A percentile compares a stretch with the other conserved stretches of the same genome.
Evolutionary conservation across 768 basidiomycete species (phyloP).

Genomic region (Podaxis pistillaris): DNA sequence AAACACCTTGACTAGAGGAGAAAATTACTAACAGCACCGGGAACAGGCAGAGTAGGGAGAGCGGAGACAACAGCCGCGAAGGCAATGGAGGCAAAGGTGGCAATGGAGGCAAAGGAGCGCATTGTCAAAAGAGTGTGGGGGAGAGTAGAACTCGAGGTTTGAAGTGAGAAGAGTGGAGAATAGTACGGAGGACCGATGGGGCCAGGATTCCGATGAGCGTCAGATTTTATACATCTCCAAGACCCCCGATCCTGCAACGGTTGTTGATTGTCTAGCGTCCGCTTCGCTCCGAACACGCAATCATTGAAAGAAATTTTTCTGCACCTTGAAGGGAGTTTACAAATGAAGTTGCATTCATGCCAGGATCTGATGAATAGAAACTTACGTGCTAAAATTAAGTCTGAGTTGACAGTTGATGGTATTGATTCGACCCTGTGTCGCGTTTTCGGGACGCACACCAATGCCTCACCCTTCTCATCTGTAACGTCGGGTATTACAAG

Average conservation of each 20-base stretch:
- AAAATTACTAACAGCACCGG: not conserved
- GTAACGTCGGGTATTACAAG: not conserved
- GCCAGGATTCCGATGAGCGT: not conserved
- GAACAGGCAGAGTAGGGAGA: conserved; percentile 6
- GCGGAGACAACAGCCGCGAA: conserved; percentile 3
- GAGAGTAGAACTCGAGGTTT: conserved; percentile 17
- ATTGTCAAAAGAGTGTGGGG: conserved; percentile 11
- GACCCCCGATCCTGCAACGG: conserved; percentile 2
- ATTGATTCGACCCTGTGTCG: not conserved
- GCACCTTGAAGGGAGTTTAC: not conserved
- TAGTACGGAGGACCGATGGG: not conserved
- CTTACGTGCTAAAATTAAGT: conserved; percentile 4
- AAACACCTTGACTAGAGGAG: not conserved
- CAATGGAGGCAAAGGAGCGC: conserved; percentile 15
- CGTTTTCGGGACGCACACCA: not conserved
- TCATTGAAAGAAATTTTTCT: not conserved
- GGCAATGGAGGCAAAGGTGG: conserved; percentile 18
- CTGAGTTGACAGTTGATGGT: not conserved
- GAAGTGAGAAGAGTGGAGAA: not conserved
- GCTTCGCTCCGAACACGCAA: not conserved
- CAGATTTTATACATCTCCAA: not conserved
- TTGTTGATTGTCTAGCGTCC: not conserved
- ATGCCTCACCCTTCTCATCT: not conserved
- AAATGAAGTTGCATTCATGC: conserved; percentile 1
- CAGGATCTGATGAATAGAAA: conserved; percentile 3